phyloP scores from a whole-genome alignment of 345 rosid genomes.

The Lumnitzera littorea region DNA sequence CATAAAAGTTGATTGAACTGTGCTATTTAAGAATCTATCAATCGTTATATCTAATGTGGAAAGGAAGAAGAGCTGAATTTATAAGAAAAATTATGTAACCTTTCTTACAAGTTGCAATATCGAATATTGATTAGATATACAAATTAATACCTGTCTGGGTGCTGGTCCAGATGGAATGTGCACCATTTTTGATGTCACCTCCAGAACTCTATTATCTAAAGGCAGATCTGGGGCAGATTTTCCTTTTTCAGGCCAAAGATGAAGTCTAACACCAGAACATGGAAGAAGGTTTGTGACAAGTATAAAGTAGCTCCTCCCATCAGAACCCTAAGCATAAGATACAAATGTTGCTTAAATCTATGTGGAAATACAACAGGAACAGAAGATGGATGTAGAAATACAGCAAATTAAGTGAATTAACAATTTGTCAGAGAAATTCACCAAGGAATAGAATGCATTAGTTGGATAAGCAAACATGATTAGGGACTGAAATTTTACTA shows the following conservation, averaged over 20 bases:
- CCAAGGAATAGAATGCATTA: too few species aligned
- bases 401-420: too few species aligned
- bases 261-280: conserved; percentile 90
- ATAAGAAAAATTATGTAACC: too few species aligned
- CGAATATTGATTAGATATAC: not conserved
- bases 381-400: too few species aligned
- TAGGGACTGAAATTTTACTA: too few species aligned
- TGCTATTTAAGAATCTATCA: too few species aligned
- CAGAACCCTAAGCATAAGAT: conserved; percentile 56
- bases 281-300: conserved; percentile 96
- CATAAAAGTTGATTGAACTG: too few species aligned
- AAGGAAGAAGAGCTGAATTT: too few species aligned
- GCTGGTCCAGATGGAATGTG: conserved; percentile 92
- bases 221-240: conserved; percentile 43
- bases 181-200: conserved; percentile 92
- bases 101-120: too few species aligned
- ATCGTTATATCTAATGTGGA: too few species aligned
- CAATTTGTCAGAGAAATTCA: too few species aligned
- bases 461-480: too few species aligned
- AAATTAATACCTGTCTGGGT: conserved; percentile 71
- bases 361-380: not conserved
- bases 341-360: conserved; percentile 2
- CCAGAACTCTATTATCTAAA: conserved; percentile 49
- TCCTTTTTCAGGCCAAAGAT: conserved; percentile 86
- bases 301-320: conserved; percentile 73